Base-by-base conservation (phyloP, 192 early-diverging fungal species). In the Entomortierella chlamydospora region DNA sequence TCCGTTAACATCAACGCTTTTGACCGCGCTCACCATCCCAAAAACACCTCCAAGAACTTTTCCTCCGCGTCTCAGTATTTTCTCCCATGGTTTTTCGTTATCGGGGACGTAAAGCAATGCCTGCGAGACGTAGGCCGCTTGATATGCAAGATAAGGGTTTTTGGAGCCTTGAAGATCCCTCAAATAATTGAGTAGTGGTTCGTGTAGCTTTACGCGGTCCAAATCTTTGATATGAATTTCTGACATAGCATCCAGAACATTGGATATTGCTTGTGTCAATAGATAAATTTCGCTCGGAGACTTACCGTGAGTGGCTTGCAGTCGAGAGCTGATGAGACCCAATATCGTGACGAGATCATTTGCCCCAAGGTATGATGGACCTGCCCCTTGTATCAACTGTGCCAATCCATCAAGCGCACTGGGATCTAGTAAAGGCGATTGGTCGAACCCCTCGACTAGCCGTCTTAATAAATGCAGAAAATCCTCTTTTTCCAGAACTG, bases 191-290 rank as follows among this genome's bases (percentile, higher is more conserved):
- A 30, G 5, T 7, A 63, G 49, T n/a, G 47, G 47, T 34, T 49
- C 49, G 33, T 63, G 61, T 4, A 63, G 26, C 15, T n/a, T 8
- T 1, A 33, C 61, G 5, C 49, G 61, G 11, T 63, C 30, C 18
- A 63, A 20, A 6, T 47, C 61, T 2, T 10, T 30, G 47, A 63
- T 47, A 2, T 49, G 4, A 11, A 13, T 34, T 17, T 63, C 49
- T 17, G 49, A 29, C 61, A 63, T 63, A 26, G 61, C 61, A 63
- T 63, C 61, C 47, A 63, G 49, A 8, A 63, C 61, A 51, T 52
- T 37, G 4, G 61, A 63, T 6, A 34, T 47, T 17, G 49, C 49
- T n/a, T 7, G 18, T 1, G 29, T 33, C 18, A 63, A 22, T 13
- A n/a, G 47, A 34, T 51, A 63, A n/a, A 63, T 49, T 28, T 63